Percentiles rank a stretch among this genome's conserved stretches.
These are phyloP conservation scores for Plasmodium inui DNA, from an alignment of 169 alveolate species.

Conservation along the genomic window DNA sequence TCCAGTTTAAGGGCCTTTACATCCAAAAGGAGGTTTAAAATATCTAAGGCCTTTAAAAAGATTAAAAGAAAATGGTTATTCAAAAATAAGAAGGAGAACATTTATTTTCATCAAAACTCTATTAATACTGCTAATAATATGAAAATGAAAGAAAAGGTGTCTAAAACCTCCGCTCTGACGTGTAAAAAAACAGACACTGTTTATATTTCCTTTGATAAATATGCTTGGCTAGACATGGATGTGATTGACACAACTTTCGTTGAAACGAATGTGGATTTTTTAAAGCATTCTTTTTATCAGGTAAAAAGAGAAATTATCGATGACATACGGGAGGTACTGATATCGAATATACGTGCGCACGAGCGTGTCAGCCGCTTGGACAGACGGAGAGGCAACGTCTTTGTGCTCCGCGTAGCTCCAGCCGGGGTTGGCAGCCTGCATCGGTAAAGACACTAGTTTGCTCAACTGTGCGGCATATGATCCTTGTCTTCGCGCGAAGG, in stretches of 20 bases:
- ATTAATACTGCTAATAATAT: slow-evolving; percentile 14
- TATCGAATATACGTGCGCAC: slow-evolving; percentile 88
- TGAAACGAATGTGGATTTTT: slow-evolving; percentile 89
- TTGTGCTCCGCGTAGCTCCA: slow-evolving; percentile 89
- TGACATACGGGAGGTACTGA: slow-evolving; percentile 89
- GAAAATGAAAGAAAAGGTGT: slow-evolving; percentile 9
- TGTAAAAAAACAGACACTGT: slow-evolving; percentile 38
- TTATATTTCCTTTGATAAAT: slow-evolving; percentile 72
- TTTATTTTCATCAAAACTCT: slow-evolving; percentile 39
- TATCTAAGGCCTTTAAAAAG: slow-evolving; percentile 39
- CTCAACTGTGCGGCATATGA: neutral
- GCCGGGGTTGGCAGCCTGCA: slow-evolving; percentile 79
- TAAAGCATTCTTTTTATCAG: slow-evolving; percentile 89
- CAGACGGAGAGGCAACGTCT: slow-evolving; percentile 91
- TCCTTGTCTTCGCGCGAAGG: neutral
- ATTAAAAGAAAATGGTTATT: slow-evolving; percentile 22
- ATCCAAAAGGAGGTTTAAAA: slow-evolving; percentile 48
- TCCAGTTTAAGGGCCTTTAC: slow-evolving; percentile 64
- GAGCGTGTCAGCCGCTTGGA: slow-evolving; percentile 89
- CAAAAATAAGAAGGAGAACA: slow-evolving; percentile 20
- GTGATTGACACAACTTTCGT: slow-evolving; percentile 92
- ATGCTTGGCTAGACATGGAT: slow-evolving; percentile 91
- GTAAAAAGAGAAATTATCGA: slow-evolving; percentile 91
- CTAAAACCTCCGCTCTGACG: neutral
- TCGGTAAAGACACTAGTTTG: slow-evolving; percentile 13